A percentile compares a stretch with the other conserved stretches of the same genome.
These are phyloP conservation scores for Groenewaldozyma auringiensis DNA, from an alignment of 1,139 yeast genomes.

Conservation along the genomic window DNA sequence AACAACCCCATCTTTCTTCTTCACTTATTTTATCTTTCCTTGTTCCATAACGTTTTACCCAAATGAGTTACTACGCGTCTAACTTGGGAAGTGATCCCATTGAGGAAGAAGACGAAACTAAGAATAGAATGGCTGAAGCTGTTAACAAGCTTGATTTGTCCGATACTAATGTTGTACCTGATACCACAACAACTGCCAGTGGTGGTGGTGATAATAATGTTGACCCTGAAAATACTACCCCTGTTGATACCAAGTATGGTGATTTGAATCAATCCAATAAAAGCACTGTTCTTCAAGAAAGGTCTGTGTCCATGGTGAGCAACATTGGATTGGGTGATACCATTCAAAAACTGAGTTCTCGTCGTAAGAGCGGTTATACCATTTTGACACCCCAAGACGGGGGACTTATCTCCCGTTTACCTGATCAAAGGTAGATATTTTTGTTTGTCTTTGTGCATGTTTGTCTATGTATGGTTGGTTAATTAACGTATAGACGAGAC, in stretches of 20 bases:
- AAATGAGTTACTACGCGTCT: background rate
- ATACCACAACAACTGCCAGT: too few relatives aligned
- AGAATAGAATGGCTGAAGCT: background rate
- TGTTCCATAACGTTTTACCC: too few relatives aligned
- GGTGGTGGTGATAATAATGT: too few relatives aligned
- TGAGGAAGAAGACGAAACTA: background rate
- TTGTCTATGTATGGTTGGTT: background rate
- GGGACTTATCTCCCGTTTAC: constrained; percentile 54
- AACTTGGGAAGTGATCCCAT: background rate
- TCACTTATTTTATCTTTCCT: too few relatives aligned
- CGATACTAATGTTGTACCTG: background rate
- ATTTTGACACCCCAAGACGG: background rate
- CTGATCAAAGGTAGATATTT: constrained; percentile 63
- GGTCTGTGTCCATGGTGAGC: background rate
- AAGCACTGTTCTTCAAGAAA: background rate
- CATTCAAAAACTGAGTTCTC: background rate
- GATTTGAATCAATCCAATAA: too few relatives aligned
- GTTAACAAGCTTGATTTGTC: background rate
- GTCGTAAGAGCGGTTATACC: too few relatives aligned
- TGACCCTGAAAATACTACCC: background rate
- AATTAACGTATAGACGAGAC: constrained; percentile 43
- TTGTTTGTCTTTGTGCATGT: background rate
- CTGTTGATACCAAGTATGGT: background rate
- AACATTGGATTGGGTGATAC: background rate
- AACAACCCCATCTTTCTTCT: too few relatives aligned